Conservation (phyloP, 257 asterid genomes). For the Solanum sitiens region DNA sequence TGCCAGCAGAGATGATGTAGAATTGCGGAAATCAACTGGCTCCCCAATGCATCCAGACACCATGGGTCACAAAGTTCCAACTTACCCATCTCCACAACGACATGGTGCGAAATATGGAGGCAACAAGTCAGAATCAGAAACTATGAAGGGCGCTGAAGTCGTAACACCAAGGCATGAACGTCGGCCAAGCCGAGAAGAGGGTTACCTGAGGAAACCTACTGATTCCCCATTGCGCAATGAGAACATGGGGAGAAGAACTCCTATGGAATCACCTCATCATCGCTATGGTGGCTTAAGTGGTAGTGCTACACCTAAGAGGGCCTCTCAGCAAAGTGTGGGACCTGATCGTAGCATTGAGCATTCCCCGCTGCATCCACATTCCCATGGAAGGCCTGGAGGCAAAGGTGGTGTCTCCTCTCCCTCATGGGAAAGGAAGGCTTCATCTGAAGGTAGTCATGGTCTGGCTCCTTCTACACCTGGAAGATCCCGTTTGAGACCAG, state of each 20-base stretch:
- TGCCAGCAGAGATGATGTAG: constrained; percentile 29
- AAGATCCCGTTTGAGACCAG: constrained; percentile 77
- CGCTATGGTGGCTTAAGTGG: constrained; percentile 40
- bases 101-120: constrained; percentile 18
- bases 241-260: constrained; percentile 25
- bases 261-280: constrained; percentile 49
- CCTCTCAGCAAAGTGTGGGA: constrained; percentile 35
- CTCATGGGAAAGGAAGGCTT: constrained; percentile 69
- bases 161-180: constrained; percentile 35
- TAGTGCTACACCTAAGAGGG: constrained; percentile 58
- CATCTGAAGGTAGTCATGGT: constrained; percentile 49
- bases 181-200: constrained; percentile 45
- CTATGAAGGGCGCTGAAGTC: constrained; percentile 20
- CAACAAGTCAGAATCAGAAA: constrained; percentile 27
- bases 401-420: constrained; percentile 67
- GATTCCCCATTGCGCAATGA: constrained; percentile 47
- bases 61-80: constrained; percentile 13
- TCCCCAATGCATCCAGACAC: constrained; percentile 29
- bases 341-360: constrained; percentile 62
- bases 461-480: constrained; percentile 78
- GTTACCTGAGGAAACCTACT: constrained; percentile 31
- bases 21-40: constrained; percentile 21
- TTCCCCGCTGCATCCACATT: constrained; percentile 64
- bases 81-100: constrained; percentile 21
- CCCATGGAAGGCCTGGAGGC: constrained; percentile 44